A percentile compares a stretch with the other conserved stretches of the same genome.
These are phyloP conservation scores for Dactylellina drechsleri DNA, from an alignment of 2,329 filamentous ascomycete genomes.

Conservation along the genomic window DNA sequence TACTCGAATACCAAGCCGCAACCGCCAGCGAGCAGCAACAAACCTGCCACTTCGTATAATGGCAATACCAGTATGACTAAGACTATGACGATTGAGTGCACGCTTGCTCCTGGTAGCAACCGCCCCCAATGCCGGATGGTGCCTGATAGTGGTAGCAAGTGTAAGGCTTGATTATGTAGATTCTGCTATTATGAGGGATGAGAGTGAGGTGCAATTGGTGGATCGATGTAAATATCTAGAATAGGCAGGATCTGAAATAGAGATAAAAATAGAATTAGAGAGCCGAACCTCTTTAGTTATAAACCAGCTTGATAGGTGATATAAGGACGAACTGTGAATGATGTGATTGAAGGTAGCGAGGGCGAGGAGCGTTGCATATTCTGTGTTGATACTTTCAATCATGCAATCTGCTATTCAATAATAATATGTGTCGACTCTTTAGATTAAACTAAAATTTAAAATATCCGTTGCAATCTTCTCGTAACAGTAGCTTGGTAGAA, in stretches of 20 bases:
- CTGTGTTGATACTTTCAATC: too few species aligned
- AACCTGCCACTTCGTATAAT: background rate
- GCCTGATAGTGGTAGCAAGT: background rate
- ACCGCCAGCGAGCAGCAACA: background rate
- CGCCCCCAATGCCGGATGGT: background rate
- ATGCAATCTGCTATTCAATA: too few species aligned
- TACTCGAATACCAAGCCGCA: background rate
- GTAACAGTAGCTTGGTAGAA: too few species aligned
- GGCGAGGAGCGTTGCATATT: too few species aligned
- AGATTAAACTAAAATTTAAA: too few species aligned
- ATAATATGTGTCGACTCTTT: too few species aligned
- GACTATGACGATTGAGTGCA: background rate
- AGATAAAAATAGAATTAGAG: background rate
- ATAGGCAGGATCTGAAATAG: background rate
- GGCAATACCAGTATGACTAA: background rate
- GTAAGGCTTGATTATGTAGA: background rate
- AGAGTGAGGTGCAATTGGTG: too few species aligned
- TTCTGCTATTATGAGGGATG: too few species aligned
- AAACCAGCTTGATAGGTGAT: too few species aligned
- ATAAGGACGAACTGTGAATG: too few species aligned
- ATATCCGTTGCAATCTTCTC: too few species aligned
- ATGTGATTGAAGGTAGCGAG: too few species aligned
- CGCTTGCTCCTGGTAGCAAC: background rate
- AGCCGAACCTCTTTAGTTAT: background rate
- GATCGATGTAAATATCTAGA: background rate